phyloP scores from a whole-genome alignment of 306 rosid species.

The Quillaja saponaria region DNA sequence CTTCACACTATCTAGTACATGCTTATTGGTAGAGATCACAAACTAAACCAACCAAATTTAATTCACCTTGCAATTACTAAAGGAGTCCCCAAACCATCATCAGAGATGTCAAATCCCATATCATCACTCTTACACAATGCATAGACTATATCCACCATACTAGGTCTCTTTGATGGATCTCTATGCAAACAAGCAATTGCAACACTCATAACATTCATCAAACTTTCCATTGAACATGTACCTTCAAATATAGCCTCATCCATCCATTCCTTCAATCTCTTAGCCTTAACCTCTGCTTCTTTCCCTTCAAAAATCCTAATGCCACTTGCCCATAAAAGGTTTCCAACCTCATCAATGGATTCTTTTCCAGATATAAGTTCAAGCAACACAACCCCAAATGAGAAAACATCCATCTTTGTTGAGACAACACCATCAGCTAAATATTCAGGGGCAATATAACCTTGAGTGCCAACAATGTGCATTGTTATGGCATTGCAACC shows the following conservation, averaged over 20 bases:
- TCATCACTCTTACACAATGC: conserved; percentile 75
- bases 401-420: conserved; percentile 82
- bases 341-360: conserved; percentile 62
- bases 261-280: conserved; percentile 56
- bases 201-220: conserved; percentile 51
- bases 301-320: conserved; percentile 48
- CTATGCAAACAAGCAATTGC: conserved; percentile 74
- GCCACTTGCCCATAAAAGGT: conserved; percentile 51
- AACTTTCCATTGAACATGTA: conserved; percentile 60
- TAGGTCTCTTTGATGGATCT: conserved; percentile 76
- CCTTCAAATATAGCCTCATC: conserved; percentile 51
- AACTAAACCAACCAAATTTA: too few species aligned
- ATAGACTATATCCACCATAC: conserved; percentile 81
- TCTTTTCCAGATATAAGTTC: conserved; percentile 76
- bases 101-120: conserved; percentile 60
- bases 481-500: conserved; percentile 93
- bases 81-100: conserved; percentile 51
- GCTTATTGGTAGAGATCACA: too few species aligned
- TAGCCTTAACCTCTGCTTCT: conserved; percentile 50
- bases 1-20: too few species aligned
- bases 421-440: conserved; percentile 80
- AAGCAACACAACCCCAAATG: conserved; percentile 84
- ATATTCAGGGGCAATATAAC: conserved; percentile 92
- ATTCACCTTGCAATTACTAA: conserved; percentile 43
- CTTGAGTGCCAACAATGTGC: conserved; percentile 98